Conservation (phyloP, 2,329 filamentous ascomycete genomes). For the Pseudopithomyces maydicus region DNA sequence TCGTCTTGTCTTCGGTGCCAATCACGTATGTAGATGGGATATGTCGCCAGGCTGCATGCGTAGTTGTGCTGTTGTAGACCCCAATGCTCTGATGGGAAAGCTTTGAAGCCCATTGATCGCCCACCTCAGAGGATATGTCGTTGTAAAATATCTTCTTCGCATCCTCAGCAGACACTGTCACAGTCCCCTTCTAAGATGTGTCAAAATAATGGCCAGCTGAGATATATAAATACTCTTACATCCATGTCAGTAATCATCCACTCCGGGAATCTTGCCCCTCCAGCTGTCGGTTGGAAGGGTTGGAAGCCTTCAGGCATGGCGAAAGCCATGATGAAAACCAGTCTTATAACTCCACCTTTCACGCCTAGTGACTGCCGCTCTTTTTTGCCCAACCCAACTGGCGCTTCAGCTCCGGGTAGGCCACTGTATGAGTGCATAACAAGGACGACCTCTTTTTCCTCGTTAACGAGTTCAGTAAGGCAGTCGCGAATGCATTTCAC, state of each 20-base stretch:
- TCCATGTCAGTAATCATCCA: too few relatives aligned
- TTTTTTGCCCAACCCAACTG: constrained; percentile 24
- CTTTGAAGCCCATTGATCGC: constrained; percentile 21
- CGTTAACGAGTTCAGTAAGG: constrained; percentile 18
- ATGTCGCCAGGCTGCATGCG: constrained; percentile 34
- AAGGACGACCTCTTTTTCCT: constrained; percentile 40
- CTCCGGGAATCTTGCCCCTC: neutral
- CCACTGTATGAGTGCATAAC: constrained; percentile 44
- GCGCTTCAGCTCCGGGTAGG: constrained; percentile 29
- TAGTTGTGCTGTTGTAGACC: constrained; percentile 25
- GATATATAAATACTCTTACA: too few relatives aligned
- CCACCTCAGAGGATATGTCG: constrained; percentile 25
- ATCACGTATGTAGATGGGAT: constrained; percentile 38
- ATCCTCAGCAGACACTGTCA: neutral
- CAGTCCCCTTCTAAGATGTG: constrained; percentile 4
- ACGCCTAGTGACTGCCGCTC: constrained; percentile 23
- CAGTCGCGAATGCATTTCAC: constrained; percentile 26
- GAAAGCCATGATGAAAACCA: constrained; percentile 29
- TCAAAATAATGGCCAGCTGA: too few relatives aligned
- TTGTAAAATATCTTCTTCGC: constrained; percentile 23
- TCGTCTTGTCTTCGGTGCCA: constrained; percentile 31
- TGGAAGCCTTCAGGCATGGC: constrained; percentile 11
- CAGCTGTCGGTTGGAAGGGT: neutral
- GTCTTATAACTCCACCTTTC: constrained; percentile 31
- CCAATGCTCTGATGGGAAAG: constrained; percentile 26